Conservation (phyloP, 1,139 yeast species). For the Pichiaceae sp. region DNA sequence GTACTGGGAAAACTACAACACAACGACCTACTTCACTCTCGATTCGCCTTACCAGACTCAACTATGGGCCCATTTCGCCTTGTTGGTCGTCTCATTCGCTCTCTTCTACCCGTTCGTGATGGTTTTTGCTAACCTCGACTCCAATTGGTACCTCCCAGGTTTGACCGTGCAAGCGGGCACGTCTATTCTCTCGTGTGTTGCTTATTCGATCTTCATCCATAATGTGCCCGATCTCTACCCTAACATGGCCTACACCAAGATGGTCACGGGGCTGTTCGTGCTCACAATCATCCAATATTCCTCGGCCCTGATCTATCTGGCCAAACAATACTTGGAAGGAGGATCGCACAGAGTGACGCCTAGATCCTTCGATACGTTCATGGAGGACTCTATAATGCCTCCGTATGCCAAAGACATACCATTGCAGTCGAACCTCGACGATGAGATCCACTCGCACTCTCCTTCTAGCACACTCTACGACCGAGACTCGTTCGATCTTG, state of each 20-base stretch:
- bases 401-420: slow-evolving; percentile 11
- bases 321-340: slow-evolving; percentile 30
- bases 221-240: slow-evolving; percentile 70
- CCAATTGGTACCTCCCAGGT: slow-evolving; percentile 49
- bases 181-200: slow-evolving; percentile 43
- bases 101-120: slow-evolving; percentile 64
- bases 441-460: slow-evolving; percentile 14
- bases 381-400: slow-evolving; percentile 27
- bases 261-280: slow-evolving; percentile 54
- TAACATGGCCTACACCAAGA: slow-evolving; percentile 58
- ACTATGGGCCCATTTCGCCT: slow-evolving; percentile 47
- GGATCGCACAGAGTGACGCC: slow-evolving; percentile 1
- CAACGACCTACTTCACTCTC: slow-evolving; percentile 70
- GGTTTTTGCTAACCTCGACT: slow-evolving; percentile 51
- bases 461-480: slow-evolving; percentile 36
- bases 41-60: slow-evolving; percentile 42
- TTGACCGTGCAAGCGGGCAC: slow-evolving; percentile 43
- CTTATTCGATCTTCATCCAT: slow-evolving; percentile 50
- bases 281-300: slow-evolving; percentile 45
- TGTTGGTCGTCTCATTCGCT: slow-evolving; percentile 39
- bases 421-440: slow-evolving; percentile 5
- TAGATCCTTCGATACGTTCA: not conserved
- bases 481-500: slow-evolving; percentile 18
- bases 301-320: slow-evolving; percentile 38
- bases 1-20: slow-evolving; percentile 74